Conservation (phyloP, 805 yeast species). For the Candida dendrica region DNA sequence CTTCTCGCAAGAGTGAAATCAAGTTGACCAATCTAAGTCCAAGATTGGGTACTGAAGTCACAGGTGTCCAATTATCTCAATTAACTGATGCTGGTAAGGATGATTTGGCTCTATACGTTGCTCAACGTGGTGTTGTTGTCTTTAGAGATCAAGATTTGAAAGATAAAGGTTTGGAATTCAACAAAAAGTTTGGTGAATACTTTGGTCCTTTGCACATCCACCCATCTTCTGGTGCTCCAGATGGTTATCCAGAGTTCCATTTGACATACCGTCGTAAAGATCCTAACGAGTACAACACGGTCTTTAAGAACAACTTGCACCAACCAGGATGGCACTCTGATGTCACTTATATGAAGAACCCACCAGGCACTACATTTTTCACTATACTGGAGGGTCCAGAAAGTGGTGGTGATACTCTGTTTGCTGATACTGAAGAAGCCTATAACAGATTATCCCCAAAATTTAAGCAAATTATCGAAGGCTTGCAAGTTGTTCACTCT, state of each 20-base stretch:
- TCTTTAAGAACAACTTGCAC: conserved; percentile 17
- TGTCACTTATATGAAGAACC: conserved; percentile 65
- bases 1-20: conserved; percentile 16
- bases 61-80: conserved; percentile 51
- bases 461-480: conserved; percentile 49
- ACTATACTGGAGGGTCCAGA: conserved; percentile 53
- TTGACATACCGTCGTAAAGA: conserved; percentile 46
- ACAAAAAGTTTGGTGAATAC: conserved; percentile 47
- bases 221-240: conserved; percentile 68
- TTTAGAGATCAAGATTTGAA: conserved; percentile 64
- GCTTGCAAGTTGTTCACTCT: conserved; percentile 63
- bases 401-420: conserved; percentile 74
- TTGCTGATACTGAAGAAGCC: conserved; percentile 65
- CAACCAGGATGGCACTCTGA: conserved; percentile 59
- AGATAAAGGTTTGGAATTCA: conserved; percentile 40
- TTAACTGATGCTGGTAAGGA: conserved; percentile 50
- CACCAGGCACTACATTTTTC: conserved; percentile 66
- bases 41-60: conserved; percentile 59
- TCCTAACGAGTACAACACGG: conserved; percentile 23
- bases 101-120: conserved; percentile 62
- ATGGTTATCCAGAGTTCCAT: conserved; percentile 51
- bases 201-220: conserved; percentile 70
- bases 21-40: conserved; percentile 47
- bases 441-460: conserved; percentile 64
- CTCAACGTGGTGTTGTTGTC: conserved; percentile 62